Evolutionary conservation across 78 protist species (phyloP), one percentile per base, ranked within the genome.

Genomic region (Protostelium mycophagum): DNA sequence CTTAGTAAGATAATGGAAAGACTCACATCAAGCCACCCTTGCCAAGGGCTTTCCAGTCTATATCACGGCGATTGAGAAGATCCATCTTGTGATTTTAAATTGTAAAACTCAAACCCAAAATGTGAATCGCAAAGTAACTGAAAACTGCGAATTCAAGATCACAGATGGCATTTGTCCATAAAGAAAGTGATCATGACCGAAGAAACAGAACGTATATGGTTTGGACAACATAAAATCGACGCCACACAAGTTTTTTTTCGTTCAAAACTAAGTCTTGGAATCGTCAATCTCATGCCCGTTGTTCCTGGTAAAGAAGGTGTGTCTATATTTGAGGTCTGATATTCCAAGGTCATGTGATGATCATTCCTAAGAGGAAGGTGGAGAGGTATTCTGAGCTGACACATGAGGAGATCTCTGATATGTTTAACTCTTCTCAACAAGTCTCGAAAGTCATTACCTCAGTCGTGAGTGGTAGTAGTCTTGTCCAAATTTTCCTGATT

Each of bases 351-450:
- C 93, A 91, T 90, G 95, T 92, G 37, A 85, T 95, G 29, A 88
- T 95, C 63, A 83, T 87, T 83, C 95, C 94, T 63, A 88, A 84
- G 29, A 88, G 96, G 35, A 83, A 88, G 16, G 96, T 92, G 37
- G 84, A 83, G 34, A 89, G 95, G 38, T 90, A 89, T 83, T 36
- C 85, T 35, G 97, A 95, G 29, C 83, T 95, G 25, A 36, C 88
- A 0, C 34, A 35, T 25, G 94, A 93, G 37, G 97, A 95, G 51
- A 35, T 93, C 23, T 35, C 83, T 25, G 97, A 95, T 89, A 5
- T 95, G 38, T 93, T 91, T 86, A 28, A 28, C 73, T 38, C 94
- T 1, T 93, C 94, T 28, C 94, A 91, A n/a, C 37, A 10, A 23
- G 86, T 94, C 1, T 87, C 94, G 0, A 16, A 35, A 25, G 92